Base-by-base conservation (phyloP, 192 early-diverging fungal species). In the Linnemannia hyalina region DNA sequence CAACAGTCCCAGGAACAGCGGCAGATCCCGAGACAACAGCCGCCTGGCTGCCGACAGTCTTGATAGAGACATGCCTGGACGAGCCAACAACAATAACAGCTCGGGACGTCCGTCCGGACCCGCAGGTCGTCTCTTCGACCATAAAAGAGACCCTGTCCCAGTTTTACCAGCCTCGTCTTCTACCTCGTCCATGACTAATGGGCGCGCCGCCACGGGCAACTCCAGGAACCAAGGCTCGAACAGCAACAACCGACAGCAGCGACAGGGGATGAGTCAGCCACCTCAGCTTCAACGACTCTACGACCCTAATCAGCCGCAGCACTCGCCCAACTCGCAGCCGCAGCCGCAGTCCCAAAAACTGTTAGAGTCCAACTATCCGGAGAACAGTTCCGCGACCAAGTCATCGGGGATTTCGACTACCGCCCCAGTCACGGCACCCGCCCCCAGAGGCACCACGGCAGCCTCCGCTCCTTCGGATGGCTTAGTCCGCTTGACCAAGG, bases 401-500 rank as follows among this genome's bases (percentile, higher is more conserved):
- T 20, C 55, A 68, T 35, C 60, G 23, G 23, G 46, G 4, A 23
- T 41, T 55, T 35, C 75, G 16, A 13, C 70, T 52, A n/a, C 78
- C 54, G 73, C 83, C 68, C 41, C 47, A 38, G 16, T 52, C 8
- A 26, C 57, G 40, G 29, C 68, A 26, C 63, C 47, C 4, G 36
- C 73, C 47, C 47, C 74, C 26, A 76, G 71, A 26, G 29, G 42
- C n/a, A 23, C 41, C 23, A 22, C 76, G 20, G 55, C 42, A 63
- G 16, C 69, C 46, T 71, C 80, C 46, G 44, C 70, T 23, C 76
- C 76, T 29, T 73, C 76, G 2, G 78, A 81, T n/a, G 70, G 70
- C 20, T 47, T 86, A 38, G 84, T 81, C 40, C 75, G 76, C 22
- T 54, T 86, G 84, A 86, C 84, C 18, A 86, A 81, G 63, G 84